Evolutionary conservation across 2,329 filamentous ascomycete genomes (phyloP), one percentile per base, ranked within the genome.

Genomic region (Aspergillus quadricinctus): DNA sequence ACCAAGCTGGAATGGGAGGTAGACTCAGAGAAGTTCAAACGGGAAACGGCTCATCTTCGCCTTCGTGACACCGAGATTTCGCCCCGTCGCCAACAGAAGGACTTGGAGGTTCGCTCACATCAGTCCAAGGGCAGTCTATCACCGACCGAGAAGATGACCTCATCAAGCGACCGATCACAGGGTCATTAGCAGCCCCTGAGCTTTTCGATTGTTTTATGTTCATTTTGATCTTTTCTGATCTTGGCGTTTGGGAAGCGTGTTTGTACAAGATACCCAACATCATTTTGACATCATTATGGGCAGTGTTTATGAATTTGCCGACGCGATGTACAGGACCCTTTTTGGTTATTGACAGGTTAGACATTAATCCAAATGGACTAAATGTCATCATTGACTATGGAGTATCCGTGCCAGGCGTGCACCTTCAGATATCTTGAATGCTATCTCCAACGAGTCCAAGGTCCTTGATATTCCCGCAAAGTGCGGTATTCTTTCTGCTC

Each of bases 381-480:
- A 27, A 27, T n/a, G n/a, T n/a, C n/a, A n/a, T 27, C 25, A 4
- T 27, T 17, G 11, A 35, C 31, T 17, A 14, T 14, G 11, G 11
- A n/a, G n/a, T n/a, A n/a, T n/a, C n/a, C n/a, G n/a, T n/a, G n/a
- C n/a, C n/a, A n/a, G n/a, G n/a, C n/a, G n/a, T n/a, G n/a, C n/a
- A n/a, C n/a, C n/a, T n/a, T n/a, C 29, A 2, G 41, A 53, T 3
- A 35, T 53, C 3, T 19, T 59, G 1, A 35, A 49, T 6, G 35
- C 49, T 8, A 46, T 52, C 3, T 35, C 41, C 2, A 35, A 28
- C 4, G 19, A 49, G 1, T 48, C 55, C 9, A 56, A 59, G n/a
- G 50, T 59, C 19, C 50, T 56, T 21, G 35, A 45, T 23, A 31
- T 59, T 23, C 54, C 57, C 2, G 19, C 43, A 5, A n/a, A 50